phyloP scores from a whole-genome alignment of 169 alveolate genomes.

The Plasmodium malariae region DNA sequence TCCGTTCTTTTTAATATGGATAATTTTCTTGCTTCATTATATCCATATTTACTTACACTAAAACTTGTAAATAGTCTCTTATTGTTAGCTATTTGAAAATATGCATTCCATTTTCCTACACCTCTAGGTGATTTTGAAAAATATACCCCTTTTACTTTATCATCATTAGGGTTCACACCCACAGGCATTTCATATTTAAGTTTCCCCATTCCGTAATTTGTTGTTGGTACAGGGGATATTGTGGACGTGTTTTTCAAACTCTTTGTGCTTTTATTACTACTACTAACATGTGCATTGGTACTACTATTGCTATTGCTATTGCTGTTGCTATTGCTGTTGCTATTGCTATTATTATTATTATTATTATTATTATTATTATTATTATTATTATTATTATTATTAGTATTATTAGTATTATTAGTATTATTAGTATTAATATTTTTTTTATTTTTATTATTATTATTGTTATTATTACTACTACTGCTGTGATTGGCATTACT shows the following conservation, averaged over 20 bases:
- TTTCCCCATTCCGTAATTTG: conserved; percentile 37
- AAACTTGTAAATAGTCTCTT: conserved; percentile 68
- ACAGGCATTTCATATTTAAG: conserved; percentile 73
- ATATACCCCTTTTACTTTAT: conserved; percentile 67
- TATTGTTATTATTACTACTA: too few relatives aligned
- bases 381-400: background rate
- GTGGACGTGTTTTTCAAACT: conserved; percentile 8
- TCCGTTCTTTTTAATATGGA: conserved; percentile 70
- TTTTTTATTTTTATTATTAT: too few relatives aligned
- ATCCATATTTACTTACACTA: conserved; percentile 73
- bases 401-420: too few relatives aligned
- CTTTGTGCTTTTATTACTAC: conserved; percentile 5
- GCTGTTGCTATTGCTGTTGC: background rate
- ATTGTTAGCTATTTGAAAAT: conserved; percentile 66
- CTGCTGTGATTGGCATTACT: too few relatives aligned
- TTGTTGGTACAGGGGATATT: background rate
- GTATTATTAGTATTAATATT: too few relatives aligned
- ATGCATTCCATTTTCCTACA: conserved; percentile 74
- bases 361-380: background rate
- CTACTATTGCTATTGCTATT: background rate
- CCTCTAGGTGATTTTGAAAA: conserved; percentile 71
- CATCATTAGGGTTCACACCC: conserved; percentile 71
- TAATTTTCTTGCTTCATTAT: conserved; percentile 62
- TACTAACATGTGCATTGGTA: conserved; percentile 1
- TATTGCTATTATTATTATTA: conserved; percentile 12